Evolutionary conservation across 73 alveolate species (phyloP).

Genomic region (Tetrahymena borealis): DNA sequence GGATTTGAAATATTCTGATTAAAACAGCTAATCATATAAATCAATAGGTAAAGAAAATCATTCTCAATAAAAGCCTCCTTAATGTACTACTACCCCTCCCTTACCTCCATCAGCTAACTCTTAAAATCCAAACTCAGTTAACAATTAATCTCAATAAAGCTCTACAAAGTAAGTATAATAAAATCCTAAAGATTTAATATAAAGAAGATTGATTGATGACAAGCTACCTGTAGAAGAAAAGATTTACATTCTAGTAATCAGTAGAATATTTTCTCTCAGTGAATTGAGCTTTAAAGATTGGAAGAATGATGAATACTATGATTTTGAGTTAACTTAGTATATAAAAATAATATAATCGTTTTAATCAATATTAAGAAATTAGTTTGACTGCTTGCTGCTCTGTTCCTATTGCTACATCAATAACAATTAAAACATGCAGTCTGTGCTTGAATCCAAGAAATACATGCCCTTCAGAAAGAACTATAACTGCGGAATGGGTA

Average conservation of each 20-base stretch:
- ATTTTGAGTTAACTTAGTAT: background rate
- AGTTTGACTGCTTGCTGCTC: background rate
- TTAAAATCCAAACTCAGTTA: no score
- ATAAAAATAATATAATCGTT: background rate
- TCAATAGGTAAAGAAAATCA: background rate
- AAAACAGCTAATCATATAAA: background rate
- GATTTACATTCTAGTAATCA: background rate
- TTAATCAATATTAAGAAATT: background rate
- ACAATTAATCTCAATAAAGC: background rate
- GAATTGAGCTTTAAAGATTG: background rate
- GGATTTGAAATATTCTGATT: background rate
- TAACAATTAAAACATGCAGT: background rate
- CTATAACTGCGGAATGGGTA: background rate
- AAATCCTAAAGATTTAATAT: background rate
- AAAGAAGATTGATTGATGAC: background rate
- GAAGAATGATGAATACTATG: background rate
- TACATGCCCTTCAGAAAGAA: background rate
- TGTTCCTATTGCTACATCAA: background rate
- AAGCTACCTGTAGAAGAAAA: background rate
- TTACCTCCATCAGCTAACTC: background rate
- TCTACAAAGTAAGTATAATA: background rate
- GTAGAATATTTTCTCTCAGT: background rate
- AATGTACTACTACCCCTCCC: background rate
- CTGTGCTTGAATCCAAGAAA: background rate
- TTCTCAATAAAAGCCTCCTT: background rate